Base-by-base conservation (phyloP, 805 yeast species). In the Kregervanrija pseudodelftensis region DNA sequence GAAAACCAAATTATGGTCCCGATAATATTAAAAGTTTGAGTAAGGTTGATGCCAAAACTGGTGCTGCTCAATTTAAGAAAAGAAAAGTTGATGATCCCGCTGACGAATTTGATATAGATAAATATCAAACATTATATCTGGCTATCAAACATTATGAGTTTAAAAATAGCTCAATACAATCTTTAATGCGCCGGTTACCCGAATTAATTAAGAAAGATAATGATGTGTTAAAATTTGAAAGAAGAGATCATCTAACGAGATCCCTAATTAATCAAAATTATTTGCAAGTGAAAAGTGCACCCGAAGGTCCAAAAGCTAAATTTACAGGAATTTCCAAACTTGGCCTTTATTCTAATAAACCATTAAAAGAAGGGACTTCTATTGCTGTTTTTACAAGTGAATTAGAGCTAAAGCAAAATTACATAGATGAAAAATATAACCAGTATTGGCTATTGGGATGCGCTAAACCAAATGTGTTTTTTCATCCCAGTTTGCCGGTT, bases 391-490 rank as follows among this genome's bases (percentile, higher is more conserved):
- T 79, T 46, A 60, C 79, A 8, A 98, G 98, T 7, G 90, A 84
- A 52, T 62, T 91, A 2, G 82, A 80, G 50, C 68, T 76, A 42
- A 82, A 80, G 52, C 70, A 73, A 28, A 77, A 74, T 53, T 90
- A 90, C 60, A 72, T 75, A 15, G 58, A 62, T 2, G 84, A 87
- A 54, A 72, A 79, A 22, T 69, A 78, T 44, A 91, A 90, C 62
- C 96, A 89, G 58, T 91, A 88, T 63, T 63, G 79, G 51, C 58
- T 74, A 13, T 79, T 80, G 82, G 96, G 82, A 7, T 82, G 82
- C 46, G 82, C 79, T 42, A 72, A 73, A 43, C 82, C 82, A 3
- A 72, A 73, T 38, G 83, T 79, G 0, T 52, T 75, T 10, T 77
- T 80, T 50, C 77, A 79, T 43, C 72, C 80, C 0, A 63, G 67